Evolutionary conservation across 1,139 yeast species (phyloP).

Genomic region (Candida tropicalis): DNA sequence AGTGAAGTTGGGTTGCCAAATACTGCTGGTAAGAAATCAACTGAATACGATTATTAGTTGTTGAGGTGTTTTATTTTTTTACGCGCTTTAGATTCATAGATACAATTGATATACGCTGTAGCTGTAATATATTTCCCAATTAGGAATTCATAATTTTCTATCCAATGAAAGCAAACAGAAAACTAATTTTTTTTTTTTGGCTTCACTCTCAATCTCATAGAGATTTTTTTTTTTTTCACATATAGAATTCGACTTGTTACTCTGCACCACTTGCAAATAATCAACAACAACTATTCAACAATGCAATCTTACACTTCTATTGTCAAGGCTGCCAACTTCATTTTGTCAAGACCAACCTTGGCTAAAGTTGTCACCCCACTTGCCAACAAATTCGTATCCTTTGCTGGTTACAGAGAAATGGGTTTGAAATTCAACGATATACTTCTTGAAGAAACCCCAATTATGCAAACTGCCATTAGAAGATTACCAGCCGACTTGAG

Average conservation of each 20-base stretch:
- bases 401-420: conserved; percentile 90
- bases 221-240: neutral
- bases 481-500: conserved; percentile 85
- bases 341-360: conserved; percentile 78
- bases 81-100: neutral
- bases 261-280: neutral
- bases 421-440: conserved; percentile 90
- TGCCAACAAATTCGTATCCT: conserved; percentile 70
- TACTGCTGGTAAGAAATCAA: conserved; percentile 38
- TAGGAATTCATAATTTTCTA: conserved; percentile 23
- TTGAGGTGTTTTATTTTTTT: neutral
- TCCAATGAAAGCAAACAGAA: conserved; percentile 25
- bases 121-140: conserved; percentile 19
- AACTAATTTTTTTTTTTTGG: conserved; percentile 15
- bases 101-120: neutral
- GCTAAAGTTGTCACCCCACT: conserved; percentile 77
- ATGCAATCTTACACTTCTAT: conserved; percentile 83
- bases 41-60: conserved; percentile 41
- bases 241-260: neutral
- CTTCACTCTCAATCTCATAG: conserved; percentile 2
- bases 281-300: conserved; percentile 11
- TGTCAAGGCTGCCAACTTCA: conserved; percentile 79
- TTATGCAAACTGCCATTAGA: conserved; percentile 81
- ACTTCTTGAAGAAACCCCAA: conserved; percentile 82
- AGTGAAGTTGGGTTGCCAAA: conserved; percentile 66